These are phyloP conservation scores for Acer campestre DNA, from an alignment of 345 rosid species.

Conservation along the genomic window DNA sequence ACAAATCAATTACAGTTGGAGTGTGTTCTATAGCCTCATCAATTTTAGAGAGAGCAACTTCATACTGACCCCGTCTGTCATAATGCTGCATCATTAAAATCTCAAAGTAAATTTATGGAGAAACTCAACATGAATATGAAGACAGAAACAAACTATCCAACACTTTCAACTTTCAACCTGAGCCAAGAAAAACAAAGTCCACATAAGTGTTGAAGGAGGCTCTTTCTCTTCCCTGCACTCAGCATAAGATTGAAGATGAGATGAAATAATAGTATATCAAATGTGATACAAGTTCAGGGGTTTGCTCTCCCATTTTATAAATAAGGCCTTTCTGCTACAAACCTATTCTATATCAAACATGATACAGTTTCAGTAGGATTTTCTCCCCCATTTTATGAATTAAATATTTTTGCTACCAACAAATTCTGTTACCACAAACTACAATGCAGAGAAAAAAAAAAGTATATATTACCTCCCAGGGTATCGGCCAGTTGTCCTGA, in stretches of 20 bases:
- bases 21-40: conserved; percentile 93
- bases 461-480: conserved; percentile 73
- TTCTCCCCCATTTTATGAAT: neutral
- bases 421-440: neutral
- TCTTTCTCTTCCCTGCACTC: conserved; percentile 78
- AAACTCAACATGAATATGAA: conserved; percentile 20
- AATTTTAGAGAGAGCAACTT: conserved; percentile 74
- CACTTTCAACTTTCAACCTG: conserved; percentile 72
- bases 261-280: neutral
- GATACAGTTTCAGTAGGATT: neutral
- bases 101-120: conserved; percentile 12
- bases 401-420: neutral
- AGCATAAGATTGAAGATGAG: conserved; percentile 18
- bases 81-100: conserved; percentile 73
- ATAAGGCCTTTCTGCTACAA: neutral
- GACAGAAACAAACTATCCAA: conserved; percentile 20
- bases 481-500: conserved; percentile 59
- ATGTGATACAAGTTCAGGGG: neutral
- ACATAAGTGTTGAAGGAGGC: conserved; percentile 92
- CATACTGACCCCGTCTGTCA: conserved; percentile 88
- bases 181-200: conserved; percentile 92
- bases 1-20: conserved; percentile 96
- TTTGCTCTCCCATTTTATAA: neutral
- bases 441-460: neutral
- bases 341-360: neutral